Evolutionary conservation across 345 rosid genomes (phyloP).

Genomic region (Dipteronia sinensis): DNA sequence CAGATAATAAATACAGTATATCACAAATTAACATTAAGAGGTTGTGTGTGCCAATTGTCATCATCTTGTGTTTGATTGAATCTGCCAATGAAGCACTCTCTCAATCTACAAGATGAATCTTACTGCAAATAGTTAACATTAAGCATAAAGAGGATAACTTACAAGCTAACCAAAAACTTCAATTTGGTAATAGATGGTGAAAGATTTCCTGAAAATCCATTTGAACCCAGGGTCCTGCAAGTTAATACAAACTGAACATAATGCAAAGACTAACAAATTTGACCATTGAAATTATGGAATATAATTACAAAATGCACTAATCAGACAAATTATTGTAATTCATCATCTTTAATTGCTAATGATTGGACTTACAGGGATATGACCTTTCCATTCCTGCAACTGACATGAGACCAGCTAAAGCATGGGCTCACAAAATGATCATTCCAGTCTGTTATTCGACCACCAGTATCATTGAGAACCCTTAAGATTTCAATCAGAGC

Average conservation of each 20-base stretch:
- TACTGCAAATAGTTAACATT: neutral
- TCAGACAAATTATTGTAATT: neutral
- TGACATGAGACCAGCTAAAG: slow-evolving; percentile 82
- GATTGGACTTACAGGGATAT: slow-evolving; percentile 61
- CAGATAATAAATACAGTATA: neutral
- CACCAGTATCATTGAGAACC: slow-evolving; percentile 58
- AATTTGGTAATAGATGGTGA: slow-evolving; percentile 69
- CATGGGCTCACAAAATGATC: slow-evolving; percentile 75
- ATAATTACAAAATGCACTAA: neutral
- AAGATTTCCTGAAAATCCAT: slow-evolving; percentile 75
- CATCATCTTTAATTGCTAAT: neutral
- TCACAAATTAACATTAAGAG: neutral
- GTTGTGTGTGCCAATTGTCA: too few species aligned
- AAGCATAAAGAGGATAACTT: slow-evolving; percentile 33
- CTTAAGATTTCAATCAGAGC: slow-evolving; percentile 62
- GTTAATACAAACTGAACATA: slow-evolving; percentile 19
- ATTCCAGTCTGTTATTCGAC: slow-evolving; percentile 61
- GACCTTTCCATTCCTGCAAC: slow-evolving; percentile 70
- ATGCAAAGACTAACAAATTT: slow-evolving; percentile 10
- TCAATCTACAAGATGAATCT: neutral
- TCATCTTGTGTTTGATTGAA: too few species aligned
- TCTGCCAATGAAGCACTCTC: neutral
- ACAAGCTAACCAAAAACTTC: slow-evolving; percentile 74
- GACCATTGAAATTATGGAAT: neutral
- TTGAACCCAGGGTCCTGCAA: slow-evolving; percentile 68